These are phyloP conservation scores for Pelargonium myrrhifolium DNA, from an alignment of 441 rosid species.

Conservation along the genomic window DNA sequence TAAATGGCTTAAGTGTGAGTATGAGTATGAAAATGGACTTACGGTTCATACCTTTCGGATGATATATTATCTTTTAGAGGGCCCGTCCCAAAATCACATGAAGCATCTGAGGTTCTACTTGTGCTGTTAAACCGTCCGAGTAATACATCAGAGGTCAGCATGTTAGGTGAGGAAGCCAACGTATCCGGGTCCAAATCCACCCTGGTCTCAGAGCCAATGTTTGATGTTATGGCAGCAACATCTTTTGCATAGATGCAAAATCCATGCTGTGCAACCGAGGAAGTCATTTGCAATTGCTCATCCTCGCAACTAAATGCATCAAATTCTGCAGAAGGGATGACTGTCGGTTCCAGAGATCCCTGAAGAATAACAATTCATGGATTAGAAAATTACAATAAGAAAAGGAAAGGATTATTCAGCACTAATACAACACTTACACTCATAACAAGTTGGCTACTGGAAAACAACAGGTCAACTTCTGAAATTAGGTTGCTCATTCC, in stretches of 20 bases:
- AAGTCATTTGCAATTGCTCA: conserved; percentile 53
- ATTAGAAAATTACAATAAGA: conserved; percentile 9
- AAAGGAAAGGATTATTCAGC: conserved; percentile 13
- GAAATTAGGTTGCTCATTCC: conserved; percentile 63
- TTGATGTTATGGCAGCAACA: conserved; percentile 30
- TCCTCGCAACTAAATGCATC: conserved; percentile 35
- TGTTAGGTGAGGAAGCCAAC: conserved; percentile 24
- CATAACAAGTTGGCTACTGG: conserved; percentile 41
- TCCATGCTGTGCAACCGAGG: conserved; percentile 47
- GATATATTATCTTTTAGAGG: conserved; percentile 24
- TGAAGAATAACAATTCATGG: conserved; percentile 27
- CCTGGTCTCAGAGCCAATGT: conserved; percentile 20
- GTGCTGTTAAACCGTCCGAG: conserved; percentile 21
- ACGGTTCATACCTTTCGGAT: conserved; percentile 32
- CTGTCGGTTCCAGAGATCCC: conserved; percentile 43
- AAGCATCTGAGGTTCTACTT: conserved; percentile 21
- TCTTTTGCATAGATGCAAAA: conserved; percentile 47
- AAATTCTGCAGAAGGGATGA: conserved; percentile 34
- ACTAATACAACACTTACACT: conserved; percentile 21
- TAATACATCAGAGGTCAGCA: conserved; percentile 27
- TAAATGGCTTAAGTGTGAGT: no score
- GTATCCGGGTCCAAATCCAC: conserved; percentile 30
- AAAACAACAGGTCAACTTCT: conserved; percentile 50
- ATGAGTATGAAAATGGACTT: not conserved
- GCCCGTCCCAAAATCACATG: conserved; percentile 25